Percentiles rank a stretch among this genome's conserved stretches.
Evolutionary conservation across 106 monocot species (phyloP).

Genomic region (Triglochin maritima): DNA sequence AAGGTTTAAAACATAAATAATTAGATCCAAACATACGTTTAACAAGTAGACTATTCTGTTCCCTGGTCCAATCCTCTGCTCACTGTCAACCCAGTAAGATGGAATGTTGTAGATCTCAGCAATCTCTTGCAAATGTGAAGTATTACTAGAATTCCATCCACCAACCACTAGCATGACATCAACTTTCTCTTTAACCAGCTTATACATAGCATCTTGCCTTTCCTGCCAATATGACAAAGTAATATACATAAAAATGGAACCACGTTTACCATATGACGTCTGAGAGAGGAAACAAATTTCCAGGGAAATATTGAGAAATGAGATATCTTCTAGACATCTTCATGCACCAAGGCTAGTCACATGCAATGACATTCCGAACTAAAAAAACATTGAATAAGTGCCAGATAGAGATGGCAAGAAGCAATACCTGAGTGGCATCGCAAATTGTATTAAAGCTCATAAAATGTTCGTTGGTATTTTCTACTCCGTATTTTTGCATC

Average conservation of each 20-base stretch:
- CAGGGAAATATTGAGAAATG: no score
- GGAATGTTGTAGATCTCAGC: slow-evolving; percentile 75
- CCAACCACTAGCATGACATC: slow-evolving; percentile 93
- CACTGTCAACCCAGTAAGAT: slow-evolving; percentile 93
- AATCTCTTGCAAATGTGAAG: slow-evolving; percentile 98
- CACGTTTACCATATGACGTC: no score
- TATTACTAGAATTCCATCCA: slow-evolving; percentile 99
- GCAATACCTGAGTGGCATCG: slow-evolving; percentile 87
- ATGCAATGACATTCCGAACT: no score
- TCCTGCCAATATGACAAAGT: slow-evolving; percentile 35
- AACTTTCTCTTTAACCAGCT: slow-evolving; percentile 85
- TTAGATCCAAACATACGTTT: slow-evolving; percentile 2
- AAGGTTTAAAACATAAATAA: neutral
- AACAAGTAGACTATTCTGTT: slow-evolving; percentile 38
- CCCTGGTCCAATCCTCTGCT: slow-evolving; percentile 87
- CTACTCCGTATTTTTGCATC: slow-evolving; percentile 82
- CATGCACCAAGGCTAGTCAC: no score
- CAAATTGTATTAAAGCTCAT: slow-evolving; percentile 97
- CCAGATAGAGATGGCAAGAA: neutral
- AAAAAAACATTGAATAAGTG: no score
- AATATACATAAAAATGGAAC: neutral
- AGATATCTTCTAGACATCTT: no score
- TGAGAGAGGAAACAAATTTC: no score
- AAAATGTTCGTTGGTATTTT: slow-evolving; percentile 74
- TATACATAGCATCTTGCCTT: slow-evolving; percentile 98